Percentiles rank a stretch among this genome's conserved stretches.
phyloP scores from a whole-genome alignment of 768 basidiomycete genomes.

The Russula abietina region DNA sequence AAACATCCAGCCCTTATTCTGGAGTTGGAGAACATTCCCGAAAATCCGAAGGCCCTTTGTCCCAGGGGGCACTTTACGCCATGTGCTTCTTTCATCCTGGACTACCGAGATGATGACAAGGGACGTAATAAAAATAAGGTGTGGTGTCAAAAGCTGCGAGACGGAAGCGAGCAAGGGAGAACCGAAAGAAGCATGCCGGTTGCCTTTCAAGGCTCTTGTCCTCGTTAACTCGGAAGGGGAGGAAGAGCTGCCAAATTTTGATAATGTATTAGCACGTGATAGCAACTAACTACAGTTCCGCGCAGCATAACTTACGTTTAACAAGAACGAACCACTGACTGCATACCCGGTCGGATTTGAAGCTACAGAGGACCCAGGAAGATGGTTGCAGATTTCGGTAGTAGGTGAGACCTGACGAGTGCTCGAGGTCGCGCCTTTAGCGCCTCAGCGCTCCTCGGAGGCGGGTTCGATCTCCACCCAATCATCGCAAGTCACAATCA shows the following conservation, averaged over 20 bases:
- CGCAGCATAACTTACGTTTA: too few relatives aligned
- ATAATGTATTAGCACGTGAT: neutral
- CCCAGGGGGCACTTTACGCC: slow-evolving; percentile 9
- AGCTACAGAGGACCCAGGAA: neutral
- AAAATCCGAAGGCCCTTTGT: slow-evolving; percentile 5
- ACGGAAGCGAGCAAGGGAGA: neutral
- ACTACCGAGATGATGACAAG: neutral
- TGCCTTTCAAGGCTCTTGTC: neutral
- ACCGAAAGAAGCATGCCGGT: too few relatives aligned
- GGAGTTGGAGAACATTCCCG: slow-evolving; percentile 4
- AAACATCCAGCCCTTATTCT: slow-evolving; percentile 6
- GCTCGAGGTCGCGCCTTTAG: too few relatives aligned
- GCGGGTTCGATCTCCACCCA: too few relatives aligned
- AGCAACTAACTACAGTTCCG: neutral
- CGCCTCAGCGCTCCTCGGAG: too few relatives aligned
- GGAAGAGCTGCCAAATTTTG: neutral
- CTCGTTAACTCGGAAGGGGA: neutral
- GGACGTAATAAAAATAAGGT: neutral
- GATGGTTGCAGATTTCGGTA: too few relatives aligned
- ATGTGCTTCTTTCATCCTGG: neutral
- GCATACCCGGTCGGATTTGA: neutral
- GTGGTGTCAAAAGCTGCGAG: neutral
- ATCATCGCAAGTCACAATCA: too few relatives aligned
- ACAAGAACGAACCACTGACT: neutral
- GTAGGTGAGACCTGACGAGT: too few relatives aligned